A percentile compares a stretch with the other conserved stretches of the same genome.
Evolutionary conservation across 2,329 filamentous ascomycete species (phyloP).

Genomic region (Aureobasidium lini): DNA sequence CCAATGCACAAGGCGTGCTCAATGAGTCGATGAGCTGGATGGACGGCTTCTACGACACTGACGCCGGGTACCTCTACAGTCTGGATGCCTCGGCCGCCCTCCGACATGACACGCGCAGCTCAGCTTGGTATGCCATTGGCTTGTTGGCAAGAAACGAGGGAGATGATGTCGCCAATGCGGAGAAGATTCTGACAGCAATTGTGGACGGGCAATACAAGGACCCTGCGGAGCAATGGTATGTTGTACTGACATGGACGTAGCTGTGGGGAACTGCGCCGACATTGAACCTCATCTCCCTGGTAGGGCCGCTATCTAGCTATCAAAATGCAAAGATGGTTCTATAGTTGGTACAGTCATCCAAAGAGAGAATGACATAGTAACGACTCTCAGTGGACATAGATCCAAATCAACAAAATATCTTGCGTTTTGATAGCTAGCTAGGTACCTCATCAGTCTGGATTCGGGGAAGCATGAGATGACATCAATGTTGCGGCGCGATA

Average conservation of each 20-base stretch:
- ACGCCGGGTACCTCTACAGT: slow-evolving; percentile 47
- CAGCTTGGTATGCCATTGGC: slow-evolving; percentile 53
- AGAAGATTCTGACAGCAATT: slow-evolving; percentile 48
- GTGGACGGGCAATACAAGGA: slow-evolving; percentile 48
- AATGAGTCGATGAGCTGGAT: slow-evolving; percentile 49
- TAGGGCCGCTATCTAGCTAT: too few relatives aligned
- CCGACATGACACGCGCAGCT: slow-evolving; percentile 50
- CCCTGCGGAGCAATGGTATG: slow-evolving; percentile 47
- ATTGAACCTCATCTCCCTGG: too few relatives aligned
- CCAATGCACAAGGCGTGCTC: slow-evolving; percentile 21
- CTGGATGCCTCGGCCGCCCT: slow-evolving; percentile 40
- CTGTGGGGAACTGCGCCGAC: too few relatives aligned
- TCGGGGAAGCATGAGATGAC: too few relatives aligned
- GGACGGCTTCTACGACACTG: slow-evolving; percentile 48
- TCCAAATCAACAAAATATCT: too few relatives aligned
- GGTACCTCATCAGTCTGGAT: too few relatives aligned
- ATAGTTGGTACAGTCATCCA: too few relatives aligned
- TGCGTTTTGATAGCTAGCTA: too few relatives aligned
- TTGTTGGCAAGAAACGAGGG: slow-evolving; percentile 49
- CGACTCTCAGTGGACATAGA: too few relatives aligned
- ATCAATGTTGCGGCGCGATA: too few relatives aligned
- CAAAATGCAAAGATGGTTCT: too few relatives aligned
- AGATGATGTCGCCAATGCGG: slow-evolving; percentile 43
- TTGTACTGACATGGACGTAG: slow-evolving; percentile 13
- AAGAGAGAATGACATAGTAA: too few relatives aligned